Percentiles rank a stretch among this genome's conserved stretches.
Conservation (phyloP, 2,329 filamentous ascomycete genomes). For the Aureobasidium sp. region DNA sequence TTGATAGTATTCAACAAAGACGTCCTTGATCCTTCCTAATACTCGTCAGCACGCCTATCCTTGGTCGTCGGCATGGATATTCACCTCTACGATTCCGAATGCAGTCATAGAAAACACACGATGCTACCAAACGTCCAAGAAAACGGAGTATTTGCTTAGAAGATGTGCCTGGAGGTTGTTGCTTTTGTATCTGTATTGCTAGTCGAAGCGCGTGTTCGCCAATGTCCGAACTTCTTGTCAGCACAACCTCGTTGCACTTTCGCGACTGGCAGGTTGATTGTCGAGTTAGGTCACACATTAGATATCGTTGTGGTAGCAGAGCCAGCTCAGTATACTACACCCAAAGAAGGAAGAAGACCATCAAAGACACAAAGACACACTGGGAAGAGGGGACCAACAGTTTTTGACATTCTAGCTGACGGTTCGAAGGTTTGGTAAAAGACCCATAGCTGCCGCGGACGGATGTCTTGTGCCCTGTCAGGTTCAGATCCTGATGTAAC, state of each 20-base stretch:
- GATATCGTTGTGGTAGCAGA: not conserved
- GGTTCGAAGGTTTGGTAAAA: not conserved
- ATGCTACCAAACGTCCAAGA: not conserved
- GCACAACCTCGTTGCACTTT: not conserved
- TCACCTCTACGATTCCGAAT: not conserved
- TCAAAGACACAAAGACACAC: not conserved
- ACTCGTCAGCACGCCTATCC: not conserved
- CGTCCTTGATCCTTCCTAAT: slow-evolving; percentile 22
- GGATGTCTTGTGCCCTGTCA: not conserved
- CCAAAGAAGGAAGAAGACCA: not conserved
- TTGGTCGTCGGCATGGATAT: too few species aligned
- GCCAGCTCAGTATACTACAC: not conserved
- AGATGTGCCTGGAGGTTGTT: not conserved
- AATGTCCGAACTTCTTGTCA: not conserved
- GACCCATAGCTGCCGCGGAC: not conserved
- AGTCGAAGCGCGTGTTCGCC: slow-evolving; percentile 6
- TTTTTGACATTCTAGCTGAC: not conserved
- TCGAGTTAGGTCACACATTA: not conserved
- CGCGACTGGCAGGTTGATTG: not conserved
- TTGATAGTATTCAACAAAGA: slow-evolving; percentile 31
- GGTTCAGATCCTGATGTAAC: not conserved
- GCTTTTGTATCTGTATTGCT: slow-evolving; percentile 2
- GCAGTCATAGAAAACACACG: slow-evolving; percentile 5
- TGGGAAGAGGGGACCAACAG: not conserved
- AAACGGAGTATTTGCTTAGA: not conserved